Conservation (phyloP, 179 eudicot genomes). For the Nepenthes alata region DNA sequence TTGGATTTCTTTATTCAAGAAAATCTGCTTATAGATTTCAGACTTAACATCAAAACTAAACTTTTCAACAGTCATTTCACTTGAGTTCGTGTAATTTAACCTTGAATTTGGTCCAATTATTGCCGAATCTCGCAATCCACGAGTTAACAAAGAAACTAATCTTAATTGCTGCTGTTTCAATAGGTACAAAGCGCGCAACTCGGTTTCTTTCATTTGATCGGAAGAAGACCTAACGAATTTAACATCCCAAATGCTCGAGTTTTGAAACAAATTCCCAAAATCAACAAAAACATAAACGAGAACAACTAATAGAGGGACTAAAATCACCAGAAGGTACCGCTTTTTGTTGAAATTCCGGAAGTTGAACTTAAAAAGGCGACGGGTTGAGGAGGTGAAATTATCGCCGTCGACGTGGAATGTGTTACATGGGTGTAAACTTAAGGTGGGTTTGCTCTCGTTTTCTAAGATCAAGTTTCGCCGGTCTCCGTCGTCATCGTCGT, state of each 20-base stretch:
- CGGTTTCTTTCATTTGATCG: conserved; percentile 49
- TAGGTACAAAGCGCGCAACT: conserved; percentile 34
- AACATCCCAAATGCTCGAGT: conserved; percentile 8
- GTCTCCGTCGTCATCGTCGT: conserved; percentile 57
- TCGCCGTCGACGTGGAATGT: conserved; percentile 30
- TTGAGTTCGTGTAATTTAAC: conserved; percentile 15
- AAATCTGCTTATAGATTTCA: conserved; percentile 40
- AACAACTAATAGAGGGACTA: conserved; percentile 33
- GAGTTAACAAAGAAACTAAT: conserved; percentile 28
- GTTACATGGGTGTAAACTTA: conserved; percentile 17
- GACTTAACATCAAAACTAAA: conserved; percentile 32
- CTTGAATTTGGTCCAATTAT: conserved; percentile 14
- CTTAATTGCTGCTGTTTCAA: conserved; percentile 40
- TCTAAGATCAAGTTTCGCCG: conserved; percentile 25
- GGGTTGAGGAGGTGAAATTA: neutral
- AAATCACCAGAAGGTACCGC: conserved; percentile 33
- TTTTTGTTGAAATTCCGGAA: conserved; percentile 19
- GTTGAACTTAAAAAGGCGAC: conserved; percentile 2
- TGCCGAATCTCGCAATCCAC: conserved; percentile 13
- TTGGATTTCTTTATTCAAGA: conserved; percentile 58
- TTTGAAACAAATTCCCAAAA: conserved; percentile 24
- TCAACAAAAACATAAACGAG: conserved; percentile 38
- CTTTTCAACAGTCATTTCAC: conserved; percentile 17
- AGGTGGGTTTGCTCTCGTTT: conserved; percentile 15
- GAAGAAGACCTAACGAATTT: conserved; percentile 12